phyloP scores from a whole-genome alignment of 345 rosid genomes.

The Iberis pinnata region DNA sequence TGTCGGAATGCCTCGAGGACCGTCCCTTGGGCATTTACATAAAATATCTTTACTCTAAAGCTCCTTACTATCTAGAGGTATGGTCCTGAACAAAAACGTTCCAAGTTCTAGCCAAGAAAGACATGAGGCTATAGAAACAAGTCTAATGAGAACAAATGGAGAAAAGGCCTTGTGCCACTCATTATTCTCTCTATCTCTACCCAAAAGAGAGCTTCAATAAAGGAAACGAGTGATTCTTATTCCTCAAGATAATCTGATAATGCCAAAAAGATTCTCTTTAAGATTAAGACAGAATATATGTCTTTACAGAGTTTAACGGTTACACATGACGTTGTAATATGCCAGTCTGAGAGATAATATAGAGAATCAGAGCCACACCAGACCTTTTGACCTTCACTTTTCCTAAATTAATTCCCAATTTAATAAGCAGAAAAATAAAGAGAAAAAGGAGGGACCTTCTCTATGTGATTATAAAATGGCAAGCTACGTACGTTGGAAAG shows the following conservation, averaged over 20 bases:
- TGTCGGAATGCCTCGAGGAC: no score
- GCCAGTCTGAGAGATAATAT: slow-evolving; percentile 27
- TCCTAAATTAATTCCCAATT: background rate
- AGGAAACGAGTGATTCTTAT: slow-evolving; percentile 29
- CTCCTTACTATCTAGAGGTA: no score
- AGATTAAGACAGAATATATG: slow-evolving; percentile 28
- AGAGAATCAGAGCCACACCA: slow-evolving; percentile 30
- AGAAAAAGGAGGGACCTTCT: slow-evolving; percentile 29
- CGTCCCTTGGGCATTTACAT: no score
- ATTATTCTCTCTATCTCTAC: slow-evolving; percentile 21
- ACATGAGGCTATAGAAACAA: slow-evolving; percentile 18
- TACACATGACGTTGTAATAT: slow-evolving; percentile 25
- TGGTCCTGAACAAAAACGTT: slow-evolving; percentile 14
- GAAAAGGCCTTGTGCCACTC: slow-evolving; percentile 20
- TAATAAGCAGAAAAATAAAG: slow-evolving; percentile 12
- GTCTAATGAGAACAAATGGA: slow-evolving; percentile 24
- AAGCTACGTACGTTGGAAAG: slow-evolving; percentile 26
- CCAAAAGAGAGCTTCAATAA: slow-evolving; percentile 13
- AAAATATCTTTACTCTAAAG: no score
- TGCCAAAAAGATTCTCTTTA: slow-evolving; percentile 23
- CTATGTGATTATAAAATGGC: slow-evolving; percentile 26
- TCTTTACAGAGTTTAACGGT: slow-evolving; percentile 29
- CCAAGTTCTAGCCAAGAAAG: background rate
- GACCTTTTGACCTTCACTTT: slow-evolving; percentile 10
- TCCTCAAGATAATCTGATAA: slow-evolving; percentile 28